Percentiles rank a stretch among this genome's conserved stretches.
Evolutionary conservation across 306 rosid species (phyloP).

Genomic region (Rubus idaeus): DNA sequence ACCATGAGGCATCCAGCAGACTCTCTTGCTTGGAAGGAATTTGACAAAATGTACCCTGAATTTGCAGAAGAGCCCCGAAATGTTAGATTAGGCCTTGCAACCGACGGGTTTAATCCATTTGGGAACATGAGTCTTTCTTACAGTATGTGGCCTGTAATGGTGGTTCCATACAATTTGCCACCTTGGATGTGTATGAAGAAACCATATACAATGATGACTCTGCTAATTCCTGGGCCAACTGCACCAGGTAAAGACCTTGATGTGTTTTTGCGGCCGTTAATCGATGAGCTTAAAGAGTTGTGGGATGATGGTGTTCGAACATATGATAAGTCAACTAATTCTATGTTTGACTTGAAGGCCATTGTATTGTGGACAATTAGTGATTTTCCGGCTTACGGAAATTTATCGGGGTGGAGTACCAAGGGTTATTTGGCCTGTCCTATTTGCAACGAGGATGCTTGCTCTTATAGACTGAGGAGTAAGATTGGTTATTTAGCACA

Average conservation of each 20-base stretch:
- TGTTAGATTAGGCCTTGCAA: not conserved
- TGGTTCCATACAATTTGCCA: not conserved
- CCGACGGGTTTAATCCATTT: not conserved
- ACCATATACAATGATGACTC: not conserved
- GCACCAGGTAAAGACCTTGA: not conserved
- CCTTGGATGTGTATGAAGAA: not conserved
- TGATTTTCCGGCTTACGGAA: too few relatives aligned
- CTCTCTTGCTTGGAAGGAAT: not conserved
- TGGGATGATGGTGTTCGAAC: not conserved
- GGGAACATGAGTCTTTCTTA: not conserved
- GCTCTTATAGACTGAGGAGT: too few relatives aligned
- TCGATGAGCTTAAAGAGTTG: not conserved
- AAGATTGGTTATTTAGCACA: too few relatives aligned
- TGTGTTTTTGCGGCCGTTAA: not conserved
- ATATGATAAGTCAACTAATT: not conserved
- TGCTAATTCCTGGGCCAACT: not conserved
- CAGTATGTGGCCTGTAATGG: not conserved
- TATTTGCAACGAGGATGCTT: too few relatives aligned
- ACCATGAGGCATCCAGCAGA: slow-evolving; percentile 1
- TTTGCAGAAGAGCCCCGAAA: not conserved
- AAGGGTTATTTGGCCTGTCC: too few relatives aligned
- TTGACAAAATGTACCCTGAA: not conserved
- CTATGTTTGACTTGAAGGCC: not conserved
- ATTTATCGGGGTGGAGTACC: too few relatives aligned
- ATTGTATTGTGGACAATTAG: not conserved